Conservation (phyloP, 768 basidiomycete species). For the Pisolithus microcarpus region DNA sequence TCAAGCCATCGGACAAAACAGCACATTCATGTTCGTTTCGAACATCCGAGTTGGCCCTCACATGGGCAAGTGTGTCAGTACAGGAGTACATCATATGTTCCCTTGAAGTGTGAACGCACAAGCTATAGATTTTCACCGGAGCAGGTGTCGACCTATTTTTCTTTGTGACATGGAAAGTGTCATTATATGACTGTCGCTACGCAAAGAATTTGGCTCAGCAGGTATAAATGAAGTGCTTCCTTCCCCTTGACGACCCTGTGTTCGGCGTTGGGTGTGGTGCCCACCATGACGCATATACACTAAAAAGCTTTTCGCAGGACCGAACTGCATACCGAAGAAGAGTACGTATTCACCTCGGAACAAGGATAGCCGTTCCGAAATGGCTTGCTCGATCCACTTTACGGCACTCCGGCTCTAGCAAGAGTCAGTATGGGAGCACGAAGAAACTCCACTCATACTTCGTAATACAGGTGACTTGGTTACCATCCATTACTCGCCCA, state of each 20-base stretch:
- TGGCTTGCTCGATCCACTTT: neutral
- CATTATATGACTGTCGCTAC: no score
- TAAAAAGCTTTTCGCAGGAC: no score
- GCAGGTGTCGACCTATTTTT: no score
- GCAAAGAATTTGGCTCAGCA: no score
- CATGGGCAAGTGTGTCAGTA: conserved; percentile 8
- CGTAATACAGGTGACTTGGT: conserved; percentile 17
- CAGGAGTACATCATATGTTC: conserved; percentile 5
- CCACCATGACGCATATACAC: no score
- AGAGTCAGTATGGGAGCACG: conserved; percentile 38
- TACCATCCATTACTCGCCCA: conserved; percentile 22
- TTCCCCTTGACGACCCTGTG: no score
- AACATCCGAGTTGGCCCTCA: conserved; percentile 6
- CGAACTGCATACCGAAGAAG: no score
- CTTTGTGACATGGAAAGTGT: no score
- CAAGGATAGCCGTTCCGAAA: neutral
- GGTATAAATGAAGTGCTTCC: no score
- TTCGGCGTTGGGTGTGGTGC: no score
- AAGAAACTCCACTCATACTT: conserved; percentile 24
- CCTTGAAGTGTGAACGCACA: no score
- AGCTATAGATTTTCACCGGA: no score
- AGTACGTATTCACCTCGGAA: neutral
- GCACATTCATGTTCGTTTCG: conserved; percentile 10
- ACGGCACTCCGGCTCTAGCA: conserved; percentile 45
- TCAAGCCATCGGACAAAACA: conserved; percentile 10